These are phyloP conservation scores for Starmerella davenportii DNA, from an alignment of 805 yeast species.

Conservation along the genomic window DNA sequence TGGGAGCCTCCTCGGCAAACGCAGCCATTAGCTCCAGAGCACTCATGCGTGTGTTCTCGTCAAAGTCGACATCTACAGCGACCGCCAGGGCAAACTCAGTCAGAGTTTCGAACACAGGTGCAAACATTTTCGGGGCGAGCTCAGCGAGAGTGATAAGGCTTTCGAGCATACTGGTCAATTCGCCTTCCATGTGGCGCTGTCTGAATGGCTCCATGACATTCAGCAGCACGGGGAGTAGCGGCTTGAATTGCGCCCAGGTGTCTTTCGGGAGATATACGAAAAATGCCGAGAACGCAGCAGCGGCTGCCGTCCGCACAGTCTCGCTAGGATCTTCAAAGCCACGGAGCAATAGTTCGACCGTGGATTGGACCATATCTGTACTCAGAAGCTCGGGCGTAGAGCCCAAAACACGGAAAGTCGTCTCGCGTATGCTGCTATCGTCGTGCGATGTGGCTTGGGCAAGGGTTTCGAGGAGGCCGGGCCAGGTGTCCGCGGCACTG, in stretches of 20 bases:
- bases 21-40: constrained; percentile 80
- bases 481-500: constrained; percentile 38
- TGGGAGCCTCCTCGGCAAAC: constrained; percentile 83
- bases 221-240: constrained; percentile 63
- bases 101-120: constrained; percentile 76
- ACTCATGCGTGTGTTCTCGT: constrained; percentile 59
- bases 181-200: constrained; percentile 57
- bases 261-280: constrained; percentile 66
- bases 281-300: constrained; percentile 79
- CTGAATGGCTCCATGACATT: constrained; percentile 76
- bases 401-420: constrained; percentile 76
- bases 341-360: constrained; percentile 50
- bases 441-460: constrained; percentile 41
- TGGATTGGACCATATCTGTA: constrained; percentile 30
- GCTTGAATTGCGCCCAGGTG: constrained; percentile 59
- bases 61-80: constrained; percentile 63
- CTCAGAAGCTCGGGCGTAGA: constrained; percentile 58
- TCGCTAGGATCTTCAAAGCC: constrained; percentile 72
- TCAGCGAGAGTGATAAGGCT: constrained; percentile 78
- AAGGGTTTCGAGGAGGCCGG: constrained; percentile 57
- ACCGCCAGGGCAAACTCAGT: constrained; percentile 73
- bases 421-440: constrained; percentile 62
- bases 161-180: constrained; percentile 76
- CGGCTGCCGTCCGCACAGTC: constrained; percentile 77
- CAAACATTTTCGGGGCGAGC: constrained; percentile 86